These are phyloP conservation scores for Hyphopichia wangnamkhiaoensis DNA, from an alignment of 1,139 yeast genomes.

Conservation along the genomic window DNA sequence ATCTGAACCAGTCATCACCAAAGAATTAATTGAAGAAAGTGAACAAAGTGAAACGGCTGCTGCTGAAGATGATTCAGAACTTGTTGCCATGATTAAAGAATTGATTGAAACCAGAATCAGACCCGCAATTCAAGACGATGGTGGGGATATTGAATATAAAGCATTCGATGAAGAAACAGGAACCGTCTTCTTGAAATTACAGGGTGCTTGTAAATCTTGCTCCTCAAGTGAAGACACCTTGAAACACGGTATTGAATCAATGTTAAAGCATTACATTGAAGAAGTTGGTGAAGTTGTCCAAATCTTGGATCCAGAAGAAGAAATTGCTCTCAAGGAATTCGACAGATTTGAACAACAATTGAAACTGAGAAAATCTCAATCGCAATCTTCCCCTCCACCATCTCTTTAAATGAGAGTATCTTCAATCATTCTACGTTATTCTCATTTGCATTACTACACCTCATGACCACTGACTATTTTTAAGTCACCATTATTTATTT, in stretches of 20 bases:
- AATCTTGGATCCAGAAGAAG: slow-evolving; percentile 51
- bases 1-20: slow-evolving; percentile 53
- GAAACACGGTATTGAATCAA: slow-evolving; percentile 78
- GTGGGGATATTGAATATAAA: slow-evolving; percentile 75
- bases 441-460: not conserved
- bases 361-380: slow-evolving; percentile 16
- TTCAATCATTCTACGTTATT: no score
- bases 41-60: slow-evolving; percentile 32
- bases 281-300: slow-evolving; percentile 79
- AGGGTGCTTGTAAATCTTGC: slow-evolving; percentile 84
- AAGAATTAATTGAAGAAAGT: slow-evolving; percentile 40
- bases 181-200: slow-evolving; percentile 68
- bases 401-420: slow-evolving; percentile 31
- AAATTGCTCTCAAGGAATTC: slow-evolving; percentile 64
- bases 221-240: slow-evolving; percentile 76
- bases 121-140: slow-evolving; percentile 76
- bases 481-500: not conserved
- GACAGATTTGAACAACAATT: slow-evolving; percentile 60
- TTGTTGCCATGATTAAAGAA: slow-evolving; percentile 60
- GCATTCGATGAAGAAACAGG: slow-evolving; percentile 72
- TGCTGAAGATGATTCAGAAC: slow-evolving; percentile 49
- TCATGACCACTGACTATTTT: not conserved
- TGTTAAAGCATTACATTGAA: slow-evolving; percentile 83
- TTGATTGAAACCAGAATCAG: slow-evolving; percentile 61
- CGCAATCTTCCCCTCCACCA: slow-evolving; percentile 28